These are phyloP conservation scores for Erigeron canadensis DNA, from an alignment of 129 eudicot genomes.

Conservation along the genomic window DNA sequence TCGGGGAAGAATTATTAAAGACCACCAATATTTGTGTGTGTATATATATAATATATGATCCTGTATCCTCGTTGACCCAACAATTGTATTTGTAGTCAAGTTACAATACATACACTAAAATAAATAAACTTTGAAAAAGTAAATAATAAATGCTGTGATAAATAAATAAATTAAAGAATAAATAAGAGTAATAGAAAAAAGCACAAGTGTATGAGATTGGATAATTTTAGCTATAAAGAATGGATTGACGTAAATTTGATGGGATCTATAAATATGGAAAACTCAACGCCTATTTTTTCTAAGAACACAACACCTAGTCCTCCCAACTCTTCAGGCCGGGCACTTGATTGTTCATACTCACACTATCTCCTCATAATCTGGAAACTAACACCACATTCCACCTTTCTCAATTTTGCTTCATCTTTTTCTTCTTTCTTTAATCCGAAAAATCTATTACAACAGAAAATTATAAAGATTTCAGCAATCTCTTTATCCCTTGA, in stretches of 20 bases:
- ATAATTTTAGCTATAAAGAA: background rate
- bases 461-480: background rate
- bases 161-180: too few relatives aligned
- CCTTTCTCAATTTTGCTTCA: background rate
- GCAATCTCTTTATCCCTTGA: slow-evolving; percentile 14
- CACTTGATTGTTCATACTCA: slow-evolving; percentile 25
- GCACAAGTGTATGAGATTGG: slow-evolving; percentile 25
- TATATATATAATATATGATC: too few relatives aligned
- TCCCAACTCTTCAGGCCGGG: background rate
- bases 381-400: slow-evolving; percentile 4
- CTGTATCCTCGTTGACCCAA: too few relatives aligned
- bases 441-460: background rate
- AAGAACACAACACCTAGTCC: slow-evolving; percentile 17
- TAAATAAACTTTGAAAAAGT: too few relatives aligned
- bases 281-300: slow-evolving; percentile 24
- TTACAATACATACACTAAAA: too few relatives aligned
- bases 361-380: slow-evolving; percentile 32
- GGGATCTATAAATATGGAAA: slow-evolving; percentile 35
- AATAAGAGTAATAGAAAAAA: too few relatives aligned
- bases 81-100: too few relatives aligned
- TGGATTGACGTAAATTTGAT: slow-evolving; percentile 1
- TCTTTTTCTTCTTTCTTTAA: background rate
- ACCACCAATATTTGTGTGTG: too few relatives aligned
- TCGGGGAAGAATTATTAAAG: too few relatives aligned
- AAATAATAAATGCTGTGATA: too few relatives aligned